Base-by-base conservation (phyloP, 768 basidiomycete species). In the Gloeopeniophorella convolvens region DNA sequence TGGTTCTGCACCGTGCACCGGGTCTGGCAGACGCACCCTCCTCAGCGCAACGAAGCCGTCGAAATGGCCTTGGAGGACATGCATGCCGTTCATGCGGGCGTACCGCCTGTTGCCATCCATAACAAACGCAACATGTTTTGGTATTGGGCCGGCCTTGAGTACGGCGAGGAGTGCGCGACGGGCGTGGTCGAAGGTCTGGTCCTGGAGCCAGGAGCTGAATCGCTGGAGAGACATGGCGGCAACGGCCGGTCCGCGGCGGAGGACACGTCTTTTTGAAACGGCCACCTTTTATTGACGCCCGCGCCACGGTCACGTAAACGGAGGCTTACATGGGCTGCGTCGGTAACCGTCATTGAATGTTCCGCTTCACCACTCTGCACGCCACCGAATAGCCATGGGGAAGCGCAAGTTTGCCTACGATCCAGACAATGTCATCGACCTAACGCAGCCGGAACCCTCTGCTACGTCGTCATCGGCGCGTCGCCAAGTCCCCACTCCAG, bases 21-120 rank as follows among this genome's bases (percentile, higher is more conserved):
- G 36, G 15, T 5, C 33, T 20, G 21, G 20, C 28, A 16, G 21
- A 68, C 85, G 56, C 60, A 96, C 96, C 68, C 82, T 70, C 58
- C 83, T 72, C 48, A 98, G 68, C 4, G 89, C 83, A 37, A 78
- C 65, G 64, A 90, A 98, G 0, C 96, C 96, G 37, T 85, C 83
- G 5, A 73, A 70, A 65, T 99, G 95, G 3, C 96, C 95, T 55
- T 91, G 72, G 28, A 72, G 71, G 16, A 89, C 75, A n/a, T 72
- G 65, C 65, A 81, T 77, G 13, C 82, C 78, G 18, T 77, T 69
- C 58, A 71, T 68, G 65, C 89, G 74, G 1, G 96, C 94, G 62
- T 89, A 95, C 10, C 96, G 75, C 45, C 96, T 73, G 65, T 98
- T 97, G 3, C 96, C 96, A 62, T 99, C 96, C 92, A 99, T 94